A percentile compares a stretch with the other conserved stretches of the same genome.
phyloP scores from a whole-genome alignment of 1,284 basidiomycete species.

The Phellopilus nigrolimitatus region DNA sequence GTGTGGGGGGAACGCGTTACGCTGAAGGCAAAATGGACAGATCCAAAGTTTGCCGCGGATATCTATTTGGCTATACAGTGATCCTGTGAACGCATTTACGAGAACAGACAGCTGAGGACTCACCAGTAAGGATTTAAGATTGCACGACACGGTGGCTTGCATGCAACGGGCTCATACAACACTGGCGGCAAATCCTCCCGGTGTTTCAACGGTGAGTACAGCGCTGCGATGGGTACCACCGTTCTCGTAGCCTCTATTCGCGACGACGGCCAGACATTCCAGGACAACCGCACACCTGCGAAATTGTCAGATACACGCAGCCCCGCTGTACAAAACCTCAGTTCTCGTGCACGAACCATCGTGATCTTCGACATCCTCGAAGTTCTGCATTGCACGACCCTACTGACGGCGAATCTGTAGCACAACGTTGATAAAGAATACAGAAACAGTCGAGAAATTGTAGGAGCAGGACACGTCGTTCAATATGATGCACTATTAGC shows the following conservation, averaged over 20 bases:
- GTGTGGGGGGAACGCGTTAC: constrained; percentile 97
- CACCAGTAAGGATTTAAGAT: constrained; percentile 98
- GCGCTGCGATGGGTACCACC: constrained; percentile 94
- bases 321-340: background rate
- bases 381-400: constrained; percentile 19
- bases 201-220: constrained; percentile 97
- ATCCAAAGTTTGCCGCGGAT: constrained; percentile 99
- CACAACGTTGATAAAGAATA: background rate
- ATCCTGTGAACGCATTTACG: constrained; percentile 7
- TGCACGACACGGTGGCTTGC: constrained; percentile 95
- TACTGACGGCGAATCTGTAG: background rate
- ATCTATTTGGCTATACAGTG: constrained; percentile 82
- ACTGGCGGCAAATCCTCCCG: constrained; percentile 95
- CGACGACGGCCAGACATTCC: constrained; percentile 99
- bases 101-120: constrained; percentile 24
- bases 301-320: constrained; percentile 5
- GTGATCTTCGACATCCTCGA: constrained; percentile 39
- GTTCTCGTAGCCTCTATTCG: constrained; percentile 97
- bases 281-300: constrained; percentile 84
- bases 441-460: background rate
- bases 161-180: constrained; percentile 96
- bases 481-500: background rate
- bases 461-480: background rate
- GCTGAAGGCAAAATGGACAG: constrained; percentile 95
- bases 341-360: constrained; percentile 30